phyloP scores from a whole-genome alignment of 805 yeast genomes.

The Kazachstania africana region DNA sequence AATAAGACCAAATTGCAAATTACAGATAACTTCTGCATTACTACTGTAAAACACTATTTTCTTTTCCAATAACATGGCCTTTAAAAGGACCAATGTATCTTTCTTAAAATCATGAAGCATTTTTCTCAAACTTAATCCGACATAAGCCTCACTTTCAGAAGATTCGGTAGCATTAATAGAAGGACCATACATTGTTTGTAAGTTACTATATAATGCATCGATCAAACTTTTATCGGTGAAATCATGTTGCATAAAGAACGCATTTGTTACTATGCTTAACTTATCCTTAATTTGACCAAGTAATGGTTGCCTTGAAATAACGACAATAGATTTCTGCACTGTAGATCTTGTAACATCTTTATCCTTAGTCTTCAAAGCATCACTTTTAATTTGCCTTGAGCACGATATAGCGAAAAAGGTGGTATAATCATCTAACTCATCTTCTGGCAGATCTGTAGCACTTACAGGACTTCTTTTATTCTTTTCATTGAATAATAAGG shows the following conservation, averaged over 20 bases:
- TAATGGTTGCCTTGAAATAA: slow-evolving; percentile 76
- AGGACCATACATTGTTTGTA: slow-evolving; percentile 34
- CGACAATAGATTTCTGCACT: slow-evolving; percentile 84
- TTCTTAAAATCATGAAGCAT: slow-evolving; percentile 47
- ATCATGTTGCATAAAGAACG: slow-evolving; percentile 71
- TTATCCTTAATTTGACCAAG: slow-evolving; percentile 85
- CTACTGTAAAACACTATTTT: slow-evolving; percentile 66
- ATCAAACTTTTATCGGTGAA: slow-evolving; percentile 62
- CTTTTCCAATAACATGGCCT: slow-evolving; percentile 67
- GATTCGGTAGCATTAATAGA: slow-evolving; percentile 10
- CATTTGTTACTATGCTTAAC: slow-evolving; percentile 75
- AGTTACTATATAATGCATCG: slow-evolving; percentile 56
- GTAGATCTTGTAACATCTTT: slow-evolving; percentile 71
- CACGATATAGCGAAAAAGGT: slow-evolving; percentile 95
- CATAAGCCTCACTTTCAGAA: slow-evolving; percentile 31
- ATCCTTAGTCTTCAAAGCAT: slow-evolving; percentile 43
- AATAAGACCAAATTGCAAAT: slow-evolving; percentile 71
- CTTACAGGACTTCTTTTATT: slow-evolving; percentile 26
- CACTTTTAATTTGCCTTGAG: slow-evolving; percentile 66
- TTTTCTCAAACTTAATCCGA: slow-evolving; percentile 64
- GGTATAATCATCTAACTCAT: slow-evolving; percentile 30
- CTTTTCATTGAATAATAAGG: slow-evolving; percentile 58
- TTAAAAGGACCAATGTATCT: slow-evolving; percentile 54
- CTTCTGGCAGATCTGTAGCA: slow-evolving; percentile 28
- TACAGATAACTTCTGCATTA: slow-evolving; percentile 69